Base-by-base conservation (phyloP, 371 early-diverging fungal genomes). In the Homolaphlyctis polyrhiza region DNA sequence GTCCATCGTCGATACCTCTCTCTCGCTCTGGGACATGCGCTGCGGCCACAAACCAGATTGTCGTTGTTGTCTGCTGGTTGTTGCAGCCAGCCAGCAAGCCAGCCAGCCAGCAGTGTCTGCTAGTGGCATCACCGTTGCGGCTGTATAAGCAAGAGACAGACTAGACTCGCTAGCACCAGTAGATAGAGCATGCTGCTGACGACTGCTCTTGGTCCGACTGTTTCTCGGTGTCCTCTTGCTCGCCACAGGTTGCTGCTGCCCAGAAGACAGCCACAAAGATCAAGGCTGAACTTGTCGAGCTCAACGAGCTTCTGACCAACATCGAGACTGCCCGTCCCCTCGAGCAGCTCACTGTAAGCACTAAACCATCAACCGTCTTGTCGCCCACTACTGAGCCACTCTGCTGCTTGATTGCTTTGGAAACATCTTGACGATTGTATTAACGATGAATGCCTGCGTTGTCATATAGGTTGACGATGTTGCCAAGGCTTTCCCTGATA, bases 241-340 rank as follows among this genome's bases (percentile, higher is more conserved):
- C 39, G 39, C 39, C 8, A 39, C 39, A 94, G 94, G 82, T 95
- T 68, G 82, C 88, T 59, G 86, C 88, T 58, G 97, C 97, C 67
- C 76, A 92, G 81, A 81, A 81, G 62, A 94, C 95, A 35, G 90
- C 87, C 63, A 72, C 83, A 68, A 90, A 91, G 84, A 87, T 95
- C 69, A 87, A 89, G 74, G 80, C 75, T 21, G 94, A 95, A 77
- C 82, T 97, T 62, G 80, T 82, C 62, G 94, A 95, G 65, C 88
- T 97, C 61, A 84, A 91, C 66, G 91, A 87, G 61, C 92, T 96
- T 50, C 82, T 96, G 63, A 85, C 76, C 74, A 92, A 96, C 89
- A 97, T 97, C 70, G 92, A 96, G 75, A 80, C 81, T 60, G 91
- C 97, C 52, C 89, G 97, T 66, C 97, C 97, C 60, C 83, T 96